phyloP scores from a whole-genome alignment of 108 stramenopile species.

The Skeletonema potamos region DNA sequence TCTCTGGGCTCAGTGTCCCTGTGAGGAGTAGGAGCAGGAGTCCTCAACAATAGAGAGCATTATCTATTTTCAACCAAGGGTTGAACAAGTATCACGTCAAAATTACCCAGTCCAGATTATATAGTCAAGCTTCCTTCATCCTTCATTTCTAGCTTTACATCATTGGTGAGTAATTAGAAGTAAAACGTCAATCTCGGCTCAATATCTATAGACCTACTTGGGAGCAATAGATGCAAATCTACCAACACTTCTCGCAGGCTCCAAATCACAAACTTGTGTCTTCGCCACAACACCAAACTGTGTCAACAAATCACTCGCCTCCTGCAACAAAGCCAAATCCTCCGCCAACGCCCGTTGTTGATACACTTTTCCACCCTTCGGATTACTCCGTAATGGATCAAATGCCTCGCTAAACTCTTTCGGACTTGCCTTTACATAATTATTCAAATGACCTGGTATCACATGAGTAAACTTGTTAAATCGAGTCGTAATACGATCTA shows the following conservation, averaged over 20 bases:
- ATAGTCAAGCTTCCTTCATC: no score
- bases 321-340: conserved; percentile 78
- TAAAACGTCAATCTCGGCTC: no score
- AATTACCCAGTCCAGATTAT: no score
- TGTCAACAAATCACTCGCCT: conserved; percentile 78
- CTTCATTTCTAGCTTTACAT: no score
- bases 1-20: no score
- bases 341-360: conserved; percentile 72
- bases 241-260: conserved; percentile 59
- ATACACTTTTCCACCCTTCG: conserved; percentile 31
- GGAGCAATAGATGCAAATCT: conserved; percentile 51
- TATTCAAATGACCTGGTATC: conserved; percentile 88
- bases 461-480: conserved; percentile 80
- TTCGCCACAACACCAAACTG: conserved; percentile 63
- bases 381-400: conserved; percentile 61
- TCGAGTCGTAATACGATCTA: conserved; percentile 67
- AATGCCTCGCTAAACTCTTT: conserved; percentile 84
- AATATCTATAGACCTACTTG: no score
- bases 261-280: conserved; percentile 81
- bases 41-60: no score
- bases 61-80: no score
- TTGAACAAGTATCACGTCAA: no score
- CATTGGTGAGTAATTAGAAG: no score
- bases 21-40: no score
- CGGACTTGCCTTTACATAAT: conserved; percentile 59